Evolutionary conservation across 2,329 filamentous ascomycete species (phyloP).

Genomic region (Plectosphaerella plurivora): DNA sequence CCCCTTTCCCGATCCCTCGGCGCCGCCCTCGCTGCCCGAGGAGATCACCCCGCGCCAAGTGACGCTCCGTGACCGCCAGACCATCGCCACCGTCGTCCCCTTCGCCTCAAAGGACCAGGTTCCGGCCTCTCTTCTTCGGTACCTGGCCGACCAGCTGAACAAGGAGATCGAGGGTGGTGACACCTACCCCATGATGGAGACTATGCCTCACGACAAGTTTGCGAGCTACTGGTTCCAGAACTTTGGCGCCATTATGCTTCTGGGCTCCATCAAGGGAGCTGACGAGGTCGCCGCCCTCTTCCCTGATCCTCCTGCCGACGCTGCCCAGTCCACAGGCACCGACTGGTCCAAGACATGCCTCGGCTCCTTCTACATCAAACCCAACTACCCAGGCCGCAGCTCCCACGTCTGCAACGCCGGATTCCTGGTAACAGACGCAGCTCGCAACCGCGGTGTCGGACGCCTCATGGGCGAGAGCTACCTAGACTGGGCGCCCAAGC

Average conservation of each 20-base stretch:
- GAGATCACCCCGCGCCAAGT: constrained; percentile 72
- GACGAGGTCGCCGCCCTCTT: constrained; percentile 41
- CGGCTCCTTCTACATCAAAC: constrained; percentile 91
- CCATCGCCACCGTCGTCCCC: constrained; percentile 77
- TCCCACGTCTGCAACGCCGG: constrained; percentile 88
- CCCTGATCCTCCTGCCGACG: neutral
- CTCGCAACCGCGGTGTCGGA: constrained; percentile 70
- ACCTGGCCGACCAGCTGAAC: constrained; percentile 80
- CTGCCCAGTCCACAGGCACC: neutral
- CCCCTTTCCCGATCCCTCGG: constrained; percentile 59
- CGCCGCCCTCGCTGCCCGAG: constrained; percentile 56
- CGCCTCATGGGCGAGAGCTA: constrained; percentile 73
- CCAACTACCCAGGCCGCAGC: constrained; percentile 86
- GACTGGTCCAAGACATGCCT: constrained; percentile 81
- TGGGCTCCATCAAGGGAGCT: constrained; percentile 65
- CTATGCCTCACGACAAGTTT: constrained; percentile 70
- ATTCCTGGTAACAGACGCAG: constrained; percentile 69
- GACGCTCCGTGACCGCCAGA: constrained; percentile 77
- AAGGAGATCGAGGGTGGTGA: constrained; percentile 89
- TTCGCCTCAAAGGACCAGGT: constrained; percentile 74
- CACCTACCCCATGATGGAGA: constrained; percentile 83
- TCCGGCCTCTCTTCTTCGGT: constrained; percentile 68
- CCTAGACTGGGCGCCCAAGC: constrained; percentile 73
- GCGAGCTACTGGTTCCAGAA: constrained; percentile 86
- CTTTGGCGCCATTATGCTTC: constrained; percentile 82